Evolutionary conservation across 352 stramenopile species (phyloP).

Genomic region (Phytophthora europaea): DNA sequence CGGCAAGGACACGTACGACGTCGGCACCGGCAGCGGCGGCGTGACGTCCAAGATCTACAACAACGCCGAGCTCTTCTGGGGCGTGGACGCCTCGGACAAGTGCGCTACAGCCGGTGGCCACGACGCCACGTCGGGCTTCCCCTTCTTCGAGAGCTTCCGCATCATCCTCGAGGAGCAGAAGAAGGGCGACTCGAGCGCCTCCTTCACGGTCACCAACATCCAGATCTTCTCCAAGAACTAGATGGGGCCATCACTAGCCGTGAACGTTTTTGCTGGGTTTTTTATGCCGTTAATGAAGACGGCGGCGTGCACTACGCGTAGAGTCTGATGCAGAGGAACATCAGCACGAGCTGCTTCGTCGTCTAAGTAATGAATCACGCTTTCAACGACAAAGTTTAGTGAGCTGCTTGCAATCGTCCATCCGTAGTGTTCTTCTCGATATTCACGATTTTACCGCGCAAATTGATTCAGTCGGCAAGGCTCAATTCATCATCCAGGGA

Average conservation of each 20-base stretch:
- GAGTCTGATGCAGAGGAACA: not conserved
- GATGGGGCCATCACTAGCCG: not conserved
- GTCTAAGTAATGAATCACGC: not conserved
- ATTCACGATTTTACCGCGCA: constrained; percentile 1
- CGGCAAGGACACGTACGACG: constrained; percentile 69
- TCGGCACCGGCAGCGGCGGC: constrained; percentile 50
- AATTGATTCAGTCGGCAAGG: constrained; percentile 3
- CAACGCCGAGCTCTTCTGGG: constrained; percentile 79
- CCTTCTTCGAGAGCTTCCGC: constrained; percentile 83
- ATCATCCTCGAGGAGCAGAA: constrained; percentile 85
- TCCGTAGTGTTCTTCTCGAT: constrained; percentile 18
- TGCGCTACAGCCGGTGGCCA: constrained; percentile 66
- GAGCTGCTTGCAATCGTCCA: too few species aligned
- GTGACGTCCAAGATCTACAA: constrained; percentile 83
- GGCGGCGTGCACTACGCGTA: not conserved
- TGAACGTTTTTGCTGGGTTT: not conserved
- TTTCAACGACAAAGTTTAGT: not conserved
- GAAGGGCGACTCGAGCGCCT: constrained; percentile 70
- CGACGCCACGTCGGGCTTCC: constrained; percentile 72
- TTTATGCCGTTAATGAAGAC: not conserved
- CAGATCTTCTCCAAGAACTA: constrained; percentile 80
- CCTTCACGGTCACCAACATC: constrained; percentile 81
- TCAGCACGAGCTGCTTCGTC: not conserved
- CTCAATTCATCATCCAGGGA: constrained; percentile 8
- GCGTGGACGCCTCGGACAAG: constrained; percentile 45